phyloP scores from a whole-genome alignment of 2,329 filamentous ascomycete genomes.

The Anthostomella pinea region DNA sequence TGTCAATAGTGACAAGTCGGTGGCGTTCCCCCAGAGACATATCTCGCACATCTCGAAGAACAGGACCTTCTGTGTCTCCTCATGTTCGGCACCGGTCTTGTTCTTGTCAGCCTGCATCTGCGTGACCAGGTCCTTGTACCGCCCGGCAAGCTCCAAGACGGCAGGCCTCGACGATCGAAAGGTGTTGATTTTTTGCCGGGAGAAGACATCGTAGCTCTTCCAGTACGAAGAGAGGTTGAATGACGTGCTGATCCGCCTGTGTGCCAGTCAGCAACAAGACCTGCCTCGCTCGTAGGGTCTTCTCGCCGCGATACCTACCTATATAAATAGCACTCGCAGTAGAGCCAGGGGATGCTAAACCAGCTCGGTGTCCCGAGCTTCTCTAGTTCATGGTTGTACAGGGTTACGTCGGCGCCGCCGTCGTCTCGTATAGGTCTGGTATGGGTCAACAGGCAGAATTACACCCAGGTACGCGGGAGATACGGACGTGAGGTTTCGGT shows the following conservation, averaged over 20 bases:
- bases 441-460: constrained; percentile 7
- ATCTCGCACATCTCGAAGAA: constrained; percentile 96
- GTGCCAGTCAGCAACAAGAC: neutral
- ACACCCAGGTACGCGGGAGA: too few relatives aligned
- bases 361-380: constrained; percentile 71
- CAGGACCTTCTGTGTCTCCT: constrained; percentile 70
- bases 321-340: constrained; percentile 91
- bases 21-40: constrained; percentile 96
- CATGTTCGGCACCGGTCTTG: constrained; percentile 47
- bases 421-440: constrained; percentile 72
- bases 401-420: constrained; percentile 68
- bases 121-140: constrained; percentile 70
- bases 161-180: constrained; percentile 90
- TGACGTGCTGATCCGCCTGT: constrained; percentile 70
- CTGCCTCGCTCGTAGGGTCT: constrained; percentile 2
- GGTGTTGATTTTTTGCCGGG: constrained; percentile 83
- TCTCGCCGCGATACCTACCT: constrained; percentile 57
- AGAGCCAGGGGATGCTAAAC: constrained; percentile 87
- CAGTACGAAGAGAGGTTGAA: constrained; percentile 78
- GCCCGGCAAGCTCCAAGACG: constrained; percentile 75
- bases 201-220: constrained; percentile 88
- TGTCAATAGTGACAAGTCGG: constrained; percentile 86
- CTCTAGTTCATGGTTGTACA: constrained; percentile 84
- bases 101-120: constrained; percentile 58
- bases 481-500: constrained; percentile 70